Evolutionary conservation across 495 filamentous ascomycete species (phyloP).

Genomic region (Penicillium argentinense): DNA sequence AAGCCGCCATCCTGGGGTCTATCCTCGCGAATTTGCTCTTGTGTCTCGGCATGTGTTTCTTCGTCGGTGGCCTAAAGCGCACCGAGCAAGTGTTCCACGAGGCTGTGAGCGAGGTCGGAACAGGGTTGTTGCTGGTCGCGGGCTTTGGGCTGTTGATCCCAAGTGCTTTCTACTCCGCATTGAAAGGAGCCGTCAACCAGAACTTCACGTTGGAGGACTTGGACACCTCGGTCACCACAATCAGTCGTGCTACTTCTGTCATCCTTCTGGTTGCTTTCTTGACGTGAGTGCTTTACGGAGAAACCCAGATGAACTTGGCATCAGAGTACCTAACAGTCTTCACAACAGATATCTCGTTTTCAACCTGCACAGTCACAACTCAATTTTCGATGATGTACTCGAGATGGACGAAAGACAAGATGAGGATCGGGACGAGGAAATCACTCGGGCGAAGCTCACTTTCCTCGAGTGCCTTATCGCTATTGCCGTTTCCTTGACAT

Average conservation of each 20-base stretch:
- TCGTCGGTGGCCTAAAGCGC: constrained; percentile 67
- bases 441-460: constrained; percentile 69
- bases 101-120: constrained; percentile 77
- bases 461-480: constrained; percentile 72
- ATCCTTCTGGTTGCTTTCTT: constrained; percentile 77
- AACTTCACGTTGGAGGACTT: constrained; percentile 40
- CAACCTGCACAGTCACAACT: constrained; percentile 79
- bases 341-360: constrained; percentile 68
- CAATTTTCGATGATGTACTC: constrained; percentile 71
- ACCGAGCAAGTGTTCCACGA: constrained; percentile 70
- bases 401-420: constrained; percentile 71
- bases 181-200: constrained; percentile 42
- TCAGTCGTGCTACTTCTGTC: constrained; percentile 75
- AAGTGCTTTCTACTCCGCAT: constrained; percentile 68
- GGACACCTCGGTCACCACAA: constrained; percentile 51
- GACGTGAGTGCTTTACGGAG: too few species aligned
- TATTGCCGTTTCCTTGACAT: constrained; percentile 63
- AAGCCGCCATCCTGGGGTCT: constrained; percentile 78
- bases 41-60: constrained; percentile 76
- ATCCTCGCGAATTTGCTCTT: constrained; percentile 76
- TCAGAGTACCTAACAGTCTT: neutral
- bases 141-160: constrained; percentile 82
- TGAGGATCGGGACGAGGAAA: constrained; percentile 64
- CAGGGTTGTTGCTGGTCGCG: constrained; percentile 76
- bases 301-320: too few species aligned